A percentile compares a stretch with the other conserved stretches of the same genome.
Conservation (phyloP, 495 filamentous ascomycete species). For the Lophiotrema nucula region DNA sequence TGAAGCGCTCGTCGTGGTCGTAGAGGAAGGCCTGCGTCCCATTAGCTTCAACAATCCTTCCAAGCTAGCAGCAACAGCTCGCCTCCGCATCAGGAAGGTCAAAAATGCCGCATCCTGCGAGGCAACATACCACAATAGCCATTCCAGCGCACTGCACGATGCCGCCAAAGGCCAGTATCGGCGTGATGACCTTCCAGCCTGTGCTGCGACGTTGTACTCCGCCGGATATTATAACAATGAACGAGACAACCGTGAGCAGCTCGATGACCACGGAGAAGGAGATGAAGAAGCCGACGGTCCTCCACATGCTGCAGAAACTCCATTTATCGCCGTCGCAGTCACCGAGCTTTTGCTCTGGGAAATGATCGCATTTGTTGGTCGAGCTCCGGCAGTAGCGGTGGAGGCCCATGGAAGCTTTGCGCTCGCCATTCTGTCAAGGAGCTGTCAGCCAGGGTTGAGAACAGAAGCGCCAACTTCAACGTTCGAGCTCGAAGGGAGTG, state of each 20-base stretch:
- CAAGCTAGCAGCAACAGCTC: too few relatives aligned
- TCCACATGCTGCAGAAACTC: constrained; percentile 90
- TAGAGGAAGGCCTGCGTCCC: constrained; percentile 76
- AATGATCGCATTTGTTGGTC: constrained; percentile 54
- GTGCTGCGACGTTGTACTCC: constrained; percentile 71
- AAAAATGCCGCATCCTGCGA: too few relatives aligned
- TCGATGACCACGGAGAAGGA: constrained; percentile 74
- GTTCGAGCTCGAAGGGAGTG: too few relatives aligned
- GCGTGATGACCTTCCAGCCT: constrained; percentile 73
- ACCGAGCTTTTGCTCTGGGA: constrained; percentile 56
- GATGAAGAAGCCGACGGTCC: constrained; percentile 81
- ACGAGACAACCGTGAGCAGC: constrained; percentile 70
- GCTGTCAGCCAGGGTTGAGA: constrained; percentile 35
- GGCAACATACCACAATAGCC: constrained; percentile 70
- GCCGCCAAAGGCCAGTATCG: constrained; percentile 61
- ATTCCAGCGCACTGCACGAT: constrained; percentile 66
- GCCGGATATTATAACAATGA: constrained; percentile 69
- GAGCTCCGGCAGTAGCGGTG: constrained; percentile 71
- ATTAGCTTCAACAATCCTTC: background rate
- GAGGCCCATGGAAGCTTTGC: constrained; percentile 69
- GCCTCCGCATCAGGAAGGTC: too few relatives aligned
- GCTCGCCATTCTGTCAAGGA: constrained; percentile 18
- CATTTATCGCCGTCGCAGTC: constrained; percentile 69
- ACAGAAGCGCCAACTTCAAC: too few relatives aligned
- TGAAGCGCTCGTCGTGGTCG: constrained; percentile 82